phyloP scores from a whole-genome alignment of 169 alveolate species.

The Cryptosporidium meleagridis region DNA sequence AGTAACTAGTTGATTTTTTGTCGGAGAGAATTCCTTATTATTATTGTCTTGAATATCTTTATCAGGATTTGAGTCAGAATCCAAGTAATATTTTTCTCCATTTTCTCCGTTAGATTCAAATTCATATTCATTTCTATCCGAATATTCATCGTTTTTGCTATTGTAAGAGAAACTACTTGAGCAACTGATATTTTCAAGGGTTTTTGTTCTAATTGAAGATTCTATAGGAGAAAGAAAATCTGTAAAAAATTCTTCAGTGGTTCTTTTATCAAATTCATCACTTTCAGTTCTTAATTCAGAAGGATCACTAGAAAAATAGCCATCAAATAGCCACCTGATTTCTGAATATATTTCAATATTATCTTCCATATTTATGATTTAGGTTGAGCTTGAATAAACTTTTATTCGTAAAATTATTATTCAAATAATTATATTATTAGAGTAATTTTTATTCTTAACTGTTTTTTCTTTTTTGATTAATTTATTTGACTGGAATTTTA shows the following conservation, averaged over 20 bases:
- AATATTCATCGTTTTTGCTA: background rate
- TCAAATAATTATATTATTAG: background rate
- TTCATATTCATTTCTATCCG: background rate
- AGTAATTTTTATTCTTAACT: too few species aligned
- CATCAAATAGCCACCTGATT: background rate
- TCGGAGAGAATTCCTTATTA: background rate
- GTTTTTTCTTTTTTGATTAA: too few species aligned
- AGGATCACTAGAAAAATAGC: background rate
- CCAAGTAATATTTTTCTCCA: background rate
- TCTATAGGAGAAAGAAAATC: conserved; percentile 23
- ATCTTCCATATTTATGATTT: background rate
- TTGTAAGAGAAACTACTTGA: background rate
- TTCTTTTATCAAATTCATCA: background rate
- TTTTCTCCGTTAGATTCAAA: background rate
- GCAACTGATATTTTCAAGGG: conserved; percentile 2
- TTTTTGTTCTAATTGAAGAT: conserved; percentile 13
- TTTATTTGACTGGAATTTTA: too few species aligned
- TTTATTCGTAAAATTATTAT: background rate
- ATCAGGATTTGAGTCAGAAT: background rate
- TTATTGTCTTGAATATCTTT: background rate
- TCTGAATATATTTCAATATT: background rate
- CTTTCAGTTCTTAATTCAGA: background rate
- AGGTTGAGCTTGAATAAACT: background rate
- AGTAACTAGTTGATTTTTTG: background rate
- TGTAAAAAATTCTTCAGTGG: background rate